Evolutionary conservation across 2,329 filamentous ascomycete species (phyloP).

Genomic region (Fusarium redolens): DNA sequence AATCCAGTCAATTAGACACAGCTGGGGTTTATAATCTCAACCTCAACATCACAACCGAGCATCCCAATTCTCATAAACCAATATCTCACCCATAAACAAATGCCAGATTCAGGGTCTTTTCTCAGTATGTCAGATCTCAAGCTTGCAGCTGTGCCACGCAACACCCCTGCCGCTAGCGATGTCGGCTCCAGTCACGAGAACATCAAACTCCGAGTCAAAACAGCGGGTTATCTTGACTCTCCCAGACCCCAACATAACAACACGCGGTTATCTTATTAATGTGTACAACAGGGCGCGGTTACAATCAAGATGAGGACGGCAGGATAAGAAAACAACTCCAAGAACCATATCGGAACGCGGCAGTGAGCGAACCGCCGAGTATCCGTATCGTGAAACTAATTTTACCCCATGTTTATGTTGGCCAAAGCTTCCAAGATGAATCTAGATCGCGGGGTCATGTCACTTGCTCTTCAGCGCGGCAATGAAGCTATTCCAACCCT

Average conservation of each 20-base stretch:
- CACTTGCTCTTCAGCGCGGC: constrained; percentile 9
- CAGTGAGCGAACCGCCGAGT: not conserved
- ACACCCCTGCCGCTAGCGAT: constrained; percentile 31
- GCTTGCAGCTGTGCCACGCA: constrained; percentile 24
- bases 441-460: constrained; percentile 25
- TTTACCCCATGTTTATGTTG: constrained; percentile 6
- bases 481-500: constrained; percentile 23
- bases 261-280: not conserved
- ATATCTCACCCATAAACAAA: not conserved
- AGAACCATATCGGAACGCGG: not conserved
- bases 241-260: not conserved
- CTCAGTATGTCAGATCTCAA: constrained; percentile 29
- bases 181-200: constrained; percentile 34
- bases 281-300: constrained; percentile 8
- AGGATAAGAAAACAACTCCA: too few species aligned
- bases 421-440: constrained; percentile 18
- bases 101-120: constrained; percentile 27
- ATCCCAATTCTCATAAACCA: not conserved
- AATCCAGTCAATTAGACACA: not conserved
- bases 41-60: not conserved
- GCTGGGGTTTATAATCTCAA: rapidly evolving
- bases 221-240: not conserved
- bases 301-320: not conserved
- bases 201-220: not conserved
- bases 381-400: not conserved